These are phyloP conservation scores for Phlebopus sp. DNA, from an alignment of 1,284 basidiomycete genomes.

Conservation along the genomic window DNA sequence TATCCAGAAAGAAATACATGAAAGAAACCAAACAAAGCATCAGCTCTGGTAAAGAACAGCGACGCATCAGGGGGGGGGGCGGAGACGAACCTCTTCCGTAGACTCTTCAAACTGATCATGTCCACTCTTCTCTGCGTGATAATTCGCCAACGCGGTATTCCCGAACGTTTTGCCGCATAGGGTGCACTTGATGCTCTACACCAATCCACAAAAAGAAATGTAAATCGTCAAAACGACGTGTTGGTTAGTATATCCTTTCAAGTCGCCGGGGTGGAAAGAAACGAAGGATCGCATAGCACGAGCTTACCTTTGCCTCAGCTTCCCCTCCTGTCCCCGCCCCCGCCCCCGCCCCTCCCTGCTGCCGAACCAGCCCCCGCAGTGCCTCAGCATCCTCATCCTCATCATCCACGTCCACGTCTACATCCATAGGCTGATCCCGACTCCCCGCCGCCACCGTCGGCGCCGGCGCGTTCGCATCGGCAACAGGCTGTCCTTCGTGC, in stretches of 20 bases:
- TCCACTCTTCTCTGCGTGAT: conserved; percentile 93
- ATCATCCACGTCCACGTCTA: conserved; percentile 44
- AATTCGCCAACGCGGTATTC: conserved; percentile 86
- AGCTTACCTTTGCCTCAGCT: conserved; percentile 60
- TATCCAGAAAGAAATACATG: conserved; percentile 30
- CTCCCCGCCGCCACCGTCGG: conserved; percentile 25
- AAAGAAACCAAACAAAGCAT: background rate
- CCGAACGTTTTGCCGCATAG: conserved; percentile 86
- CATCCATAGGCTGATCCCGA: conserved; percentile 43
- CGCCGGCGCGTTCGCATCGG: conserved; percentile 48
- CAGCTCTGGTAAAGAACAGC: background rate
- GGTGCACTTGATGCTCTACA: conserved; percentile 75
- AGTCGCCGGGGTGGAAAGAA: too few species aligned
- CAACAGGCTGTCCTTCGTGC: conserved; percentile 72
- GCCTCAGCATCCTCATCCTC: conserved; percentile 75
- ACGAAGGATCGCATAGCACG: too few species aligned
- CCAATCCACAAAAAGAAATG: background rate
- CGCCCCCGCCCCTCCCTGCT: background rate
- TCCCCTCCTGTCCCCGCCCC: conserved; percentile 34
- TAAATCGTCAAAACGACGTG: too few species aligned
- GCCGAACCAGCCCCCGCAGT: conserved; percentile 43
- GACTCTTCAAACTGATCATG: conserved; percentile 96
- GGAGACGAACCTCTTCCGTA: conserved; percentile 73
- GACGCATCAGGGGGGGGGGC: too few species aligned
- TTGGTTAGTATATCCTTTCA: too few species aligned